phyloP scores from a whole-genome alignment of 805 yeast species.

The Kazachstania bromeliacearum region DNA sequence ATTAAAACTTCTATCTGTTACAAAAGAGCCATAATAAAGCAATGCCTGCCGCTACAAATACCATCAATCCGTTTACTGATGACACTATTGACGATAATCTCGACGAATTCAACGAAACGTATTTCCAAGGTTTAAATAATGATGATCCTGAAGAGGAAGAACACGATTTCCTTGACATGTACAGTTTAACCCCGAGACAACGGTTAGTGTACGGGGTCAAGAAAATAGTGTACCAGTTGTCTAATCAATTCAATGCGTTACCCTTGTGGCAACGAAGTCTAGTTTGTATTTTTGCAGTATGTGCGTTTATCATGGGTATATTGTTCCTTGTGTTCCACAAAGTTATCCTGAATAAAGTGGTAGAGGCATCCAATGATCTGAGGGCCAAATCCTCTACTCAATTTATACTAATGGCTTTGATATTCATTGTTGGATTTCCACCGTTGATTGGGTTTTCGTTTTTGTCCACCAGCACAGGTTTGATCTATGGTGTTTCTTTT shows the following conservation, averaged over 20 bases:
- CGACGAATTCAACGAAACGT: slow-evolving; percentile 4
- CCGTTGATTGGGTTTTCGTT: slow-evolving; percentile 80
- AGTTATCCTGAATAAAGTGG: slow-evolving; percentile 27
- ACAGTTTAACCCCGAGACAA: slow-evolving; percentile 27
- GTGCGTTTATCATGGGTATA: slow-evolving; percentile 12
- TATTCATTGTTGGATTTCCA: slow-evolving; percentile 74
- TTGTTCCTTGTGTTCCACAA: slow-evolving; percentile 22
- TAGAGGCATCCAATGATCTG: slow-evolving; percentile 39
- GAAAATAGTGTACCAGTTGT: slow-evolving; percentile 7
- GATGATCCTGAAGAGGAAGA: too few species aligned
- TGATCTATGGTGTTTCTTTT: slow-evolving; percentile 67
- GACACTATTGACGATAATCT: neutral
- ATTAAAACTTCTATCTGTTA: too few species aligned
- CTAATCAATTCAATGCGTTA: slow-evolving; percentile 12
- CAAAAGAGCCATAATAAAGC: too few species aligned
- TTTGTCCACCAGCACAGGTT: slow-evolving; percentile 58
- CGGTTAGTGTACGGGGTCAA: slow-evolving; percentile 19
- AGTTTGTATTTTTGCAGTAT: slow-evolving; percentile 9
- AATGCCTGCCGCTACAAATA: too few species aligned
- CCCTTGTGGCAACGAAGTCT: slow-evolving; percentile 18
- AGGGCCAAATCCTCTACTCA: slow-evolving; percentile 33
- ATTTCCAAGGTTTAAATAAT: slow-evolving; percentile 7
- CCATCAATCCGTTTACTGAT: neutral
- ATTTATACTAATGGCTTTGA: slow-evolving; percentile 39
- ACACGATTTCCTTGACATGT: slow-evolving; percentile 26